phyloP scores from a whole-genome alignment of 805 yeast species.

The Yarrowia bubula region DNA sequence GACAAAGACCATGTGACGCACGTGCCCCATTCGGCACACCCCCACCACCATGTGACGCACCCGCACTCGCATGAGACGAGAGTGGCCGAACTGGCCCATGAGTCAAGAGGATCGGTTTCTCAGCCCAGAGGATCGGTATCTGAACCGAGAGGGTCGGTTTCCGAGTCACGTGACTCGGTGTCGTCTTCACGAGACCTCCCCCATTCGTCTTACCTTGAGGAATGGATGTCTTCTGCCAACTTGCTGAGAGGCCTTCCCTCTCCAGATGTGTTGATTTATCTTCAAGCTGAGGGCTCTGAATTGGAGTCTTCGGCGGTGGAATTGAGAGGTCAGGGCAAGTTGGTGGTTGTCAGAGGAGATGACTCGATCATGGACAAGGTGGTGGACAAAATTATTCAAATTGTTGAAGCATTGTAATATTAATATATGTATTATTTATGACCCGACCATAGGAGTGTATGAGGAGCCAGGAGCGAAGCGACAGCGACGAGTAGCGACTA shows the following conservation, averaged over 20 bases:
- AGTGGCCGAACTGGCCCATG: neutral
- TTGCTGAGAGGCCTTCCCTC: conserved; percentile 33
- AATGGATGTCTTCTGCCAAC: conserved; percentile 33
- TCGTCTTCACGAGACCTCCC: neutral
- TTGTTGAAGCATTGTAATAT: conserved; percentile 14
- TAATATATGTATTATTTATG: neutral
- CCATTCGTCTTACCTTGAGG: conserved; percentile 20
- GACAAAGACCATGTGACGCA: too few species aligned
- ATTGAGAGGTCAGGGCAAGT: conserved; percentile 30
- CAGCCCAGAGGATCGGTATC: neutral
- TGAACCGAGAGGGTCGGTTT: neutral
- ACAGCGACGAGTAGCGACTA: too few species aligned
- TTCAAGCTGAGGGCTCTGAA: conserved; percentile 31
- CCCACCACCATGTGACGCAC: neutral
- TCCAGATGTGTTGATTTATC: conserved; percentile 34
- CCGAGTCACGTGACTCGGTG: neutral
- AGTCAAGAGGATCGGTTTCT: neutral
- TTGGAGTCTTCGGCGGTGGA: conserved; percentile 32
- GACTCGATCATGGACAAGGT: conserved; percentile 30
- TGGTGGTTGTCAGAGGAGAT: conserved; percentile 32
- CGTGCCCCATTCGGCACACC: neutral
- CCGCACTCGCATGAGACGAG: neutral
- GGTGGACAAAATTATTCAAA: conserved; percentile 30
- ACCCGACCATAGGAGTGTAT: too few species aligned
- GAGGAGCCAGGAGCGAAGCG: too few species aligned